These are phyloP conservation scores for Aspergillus panamensis DNA, from an alignment of 495 filamentous ascomycete species.

Conservation along the genomic window DNA sequence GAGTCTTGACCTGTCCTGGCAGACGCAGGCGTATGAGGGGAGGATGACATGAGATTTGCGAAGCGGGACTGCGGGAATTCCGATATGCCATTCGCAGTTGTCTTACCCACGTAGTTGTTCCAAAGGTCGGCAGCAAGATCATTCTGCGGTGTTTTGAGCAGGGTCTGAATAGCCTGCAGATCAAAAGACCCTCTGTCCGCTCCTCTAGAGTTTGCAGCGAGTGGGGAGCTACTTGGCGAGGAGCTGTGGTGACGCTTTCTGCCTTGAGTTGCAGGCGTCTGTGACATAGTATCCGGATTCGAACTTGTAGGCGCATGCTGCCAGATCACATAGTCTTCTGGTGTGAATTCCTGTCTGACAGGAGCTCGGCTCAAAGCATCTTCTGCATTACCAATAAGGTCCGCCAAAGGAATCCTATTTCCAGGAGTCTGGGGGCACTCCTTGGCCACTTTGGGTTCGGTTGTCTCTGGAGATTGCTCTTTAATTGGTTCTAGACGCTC, in stretches of 20 bases:
- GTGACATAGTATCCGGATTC: constrained; percentile 36
- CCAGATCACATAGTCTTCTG: constrained; percentile 74
- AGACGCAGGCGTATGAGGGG: constrained; percentile 57
- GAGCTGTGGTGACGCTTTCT: constrained; percentile 77
- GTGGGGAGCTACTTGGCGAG: constrained; percentile 72
- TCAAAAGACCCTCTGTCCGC: constrained; percentile 42
- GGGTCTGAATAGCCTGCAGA: constrained; percentile 51
- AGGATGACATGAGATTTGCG: constrained; percentile 67
- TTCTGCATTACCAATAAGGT: constrained; percentile 74
- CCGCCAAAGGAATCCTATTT: constrained; percentile 68
- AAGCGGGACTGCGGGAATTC: constrained; percentile 49
- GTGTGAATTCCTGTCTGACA: constrained; percentile 47
- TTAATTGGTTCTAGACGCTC: constrained; percentile 25
- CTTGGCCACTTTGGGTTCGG: constrained; percentile 36
- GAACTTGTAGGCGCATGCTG: constrained; percentile 52
- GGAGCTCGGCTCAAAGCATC: constrained; percentile 43
- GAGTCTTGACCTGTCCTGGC: constrained; percentile 43
- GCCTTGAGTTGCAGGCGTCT: constrained; percentile 50
- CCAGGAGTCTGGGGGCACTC: constrained; percentile 70
- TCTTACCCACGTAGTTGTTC: constrained; percentile 66
- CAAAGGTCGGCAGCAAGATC: constrained; percentile 86
- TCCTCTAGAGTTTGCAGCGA: constrained; percentile 45
- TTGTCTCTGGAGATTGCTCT: constrained; percentile 26
- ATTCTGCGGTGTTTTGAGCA: constrained; percentile 68
- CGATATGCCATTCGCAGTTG: constrained; percentile 35